phyloP scores from a whole-genome alignment of 179 eudicot species.

The Sideroxylon spinosum region DNA sequence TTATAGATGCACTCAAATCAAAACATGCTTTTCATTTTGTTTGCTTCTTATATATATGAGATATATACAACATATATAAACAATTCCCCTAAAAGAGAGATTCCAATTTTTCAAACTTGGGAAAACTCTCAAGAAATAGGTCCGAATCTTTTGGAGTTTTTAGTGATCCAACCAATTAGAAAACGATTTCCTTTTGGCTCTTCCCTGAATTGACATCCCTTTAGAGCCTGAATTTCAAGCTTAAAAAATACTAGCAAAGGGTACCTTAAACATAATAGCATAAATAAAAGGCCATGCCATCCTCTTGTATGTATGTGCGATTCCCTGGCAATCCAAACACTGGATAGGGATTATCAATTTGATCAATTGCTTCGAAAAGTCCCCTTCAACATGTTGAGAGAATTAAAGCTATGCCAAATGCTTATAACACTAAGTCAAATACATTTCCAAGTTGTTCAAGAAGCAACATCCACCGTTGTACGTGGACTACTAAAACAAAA shows the following conservation, averaged over 20 bases:
- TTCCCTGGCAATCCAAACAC: no score
- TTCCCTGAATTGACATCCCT: not conserved
- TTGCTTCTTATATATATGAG: not conserved
- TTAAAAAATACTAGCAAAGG: not conserved
- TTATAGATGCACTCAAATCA: conserved; percentile 5
- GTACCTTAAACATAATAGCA: not conserved
- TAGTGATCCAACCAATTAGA: not conserved
- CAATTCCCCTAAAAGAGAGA: not conserved
- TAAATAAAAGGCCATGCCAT: no score
- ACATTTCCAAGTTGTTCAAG: no score
- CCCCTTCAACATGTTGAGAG: no score
- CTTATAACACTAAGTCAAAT: no score
- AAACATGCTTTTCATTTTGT: not conserved
- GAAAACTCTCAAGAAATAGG: conserved; percentile 5
- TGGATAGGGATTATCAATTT: no score
- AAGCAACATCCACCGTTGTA: no score
- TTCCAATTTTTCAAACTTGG: conserved; percentile 10
- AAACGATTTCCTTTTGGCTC: conserved; percentile 9
- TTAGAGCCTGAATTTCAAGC: not conserved
- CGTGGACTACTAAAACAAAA: not conserved
- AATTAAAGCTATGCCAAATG: no score
- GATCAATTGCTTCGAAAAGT: no score
- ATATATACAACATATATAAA: no score
- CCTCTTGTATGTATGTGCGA: no score
- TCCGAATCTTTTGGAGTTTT: not conserved